Percentiles rank a stretch among this genome's conserved stretches.
These are phyloP conservation scores for Selaginella moellendorffii DNA, from an alignment of 75 land plant species.

Conservation along the genomic window DNA sequence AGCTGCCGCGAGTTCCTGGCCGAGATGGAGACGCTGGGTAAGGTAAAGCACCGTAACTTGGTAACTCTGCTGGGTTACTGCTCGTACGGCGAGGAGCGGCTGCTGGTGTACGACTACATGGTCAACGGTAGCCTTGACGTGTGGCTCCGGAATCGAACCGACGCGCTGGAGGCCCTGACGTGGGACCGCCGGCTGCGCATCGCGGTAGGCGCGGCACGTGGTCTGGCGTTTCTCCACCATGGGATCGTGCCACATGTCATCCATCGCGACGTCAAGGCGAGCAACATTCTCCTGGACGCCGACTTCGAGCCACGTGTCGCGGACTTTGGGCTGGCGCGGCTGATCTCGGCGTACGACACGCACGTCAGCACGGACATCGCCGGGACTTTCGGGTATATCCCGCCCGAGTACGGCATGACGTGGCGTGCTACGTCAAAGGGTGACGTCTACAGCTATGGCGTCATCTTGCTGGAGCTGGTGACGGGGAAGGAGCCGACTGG, in stretches of 20 bases:
- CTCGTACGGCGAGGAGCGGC: not conserved
- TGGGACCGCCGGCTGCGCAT: conserved; percentile 57
- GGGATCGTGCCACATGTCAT: conserved; percentile 34
- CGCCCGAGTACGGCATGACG: not conserved
- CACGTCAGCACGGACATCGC: conserved; percentile 5
- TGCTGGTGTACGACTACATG: not conserved
- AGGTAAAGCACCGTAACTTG: not conserved
- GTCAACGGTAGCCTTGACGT: not conserved
- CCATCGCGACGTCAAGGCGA: conserved; percentile 75
- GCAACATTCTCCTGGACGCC: conserved; percentile 65
- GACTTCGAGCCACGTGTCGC: conserved; percentile 10
- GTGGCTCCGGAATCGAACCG: too few relatives aligned
- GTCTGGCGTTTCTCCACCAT: conserved; percentile 58
- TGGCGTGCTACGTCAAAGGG: not conserved
- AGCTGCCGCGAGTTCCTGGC: not conserved
- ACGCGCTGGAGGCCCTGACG: conserved; percentile 12
- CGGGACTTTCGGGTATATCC: not conserved
- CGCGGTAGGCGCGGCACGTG: conserved; percentile 47
- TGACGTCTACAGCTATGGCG: conserved; percentile 1
- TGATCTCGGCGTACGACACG: not conserved
- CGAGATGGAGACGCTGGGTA: not conserved
- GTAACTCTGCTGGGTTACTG: not conserved
- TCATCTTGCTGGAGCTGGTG: not conserved
- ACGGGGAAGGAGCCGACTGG: not conserved
- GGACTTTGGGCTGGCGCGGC: not conserved